A percentile compares a stretch with the other conserved stretches of the same genome.
Evolutionary conservation across 2,329 filamentous ascomycete genomes (phyloP).

Genomic region (Penicillium sp.): DNA sequence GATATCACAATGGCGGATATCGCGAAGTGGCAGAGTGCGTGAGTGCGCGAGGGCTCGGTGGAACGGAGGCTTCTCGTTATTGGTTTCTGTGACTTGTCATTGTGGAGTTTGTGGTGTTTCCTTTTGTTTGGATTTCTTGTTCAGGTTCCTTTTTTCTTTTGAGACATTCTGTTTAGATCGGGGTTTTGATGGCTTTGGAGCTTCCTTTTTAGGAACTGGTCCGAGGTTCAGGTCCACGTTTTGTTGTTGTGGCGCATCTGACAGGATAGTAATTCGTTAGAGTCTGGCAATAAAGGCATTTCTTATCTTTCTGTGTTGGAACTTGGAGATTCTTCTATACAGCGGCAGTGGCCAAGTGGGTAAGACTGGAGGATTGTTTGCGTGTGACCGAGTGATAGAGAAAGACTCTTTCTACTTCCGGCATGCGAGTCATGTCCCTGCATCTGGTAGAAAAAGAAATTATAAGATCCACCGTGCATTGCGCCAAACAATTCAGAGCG

Average conservation of each 20-base stretch:
- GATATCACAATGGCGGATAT: constrained; percentile 36
- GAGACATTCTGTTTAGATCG: neutral
- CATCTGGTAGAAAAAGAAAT: constrained; percentile 8
- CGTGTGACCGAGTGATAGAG: constrained; percentile 12
- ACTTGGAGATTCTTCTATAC: neutral
- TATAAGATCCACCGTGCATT: neutral
- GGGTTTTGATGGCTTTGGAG: neutral
- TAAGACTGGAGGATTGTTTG: neutral
- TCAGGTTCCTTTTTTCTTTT: constrained; percentile 1
- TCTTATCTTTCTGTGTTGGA: neutral
- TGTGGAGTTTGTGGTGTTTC: constrained; percentile 12
- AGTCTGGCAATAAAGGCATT: neutral
- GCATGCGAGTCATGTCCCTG: neutral
- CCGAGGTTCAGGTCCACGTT: neutral
- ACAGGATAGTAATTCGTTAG: neutral
- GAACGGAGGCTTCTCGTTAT: neutral
- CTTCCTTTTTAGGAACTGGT: neutral
- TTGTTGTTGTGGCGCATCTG: neutral
- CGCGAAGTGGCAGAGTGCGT: constrained; percentile 31
- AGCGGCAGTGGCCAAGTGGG: neutral
- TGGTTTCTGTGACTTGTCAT: constrained; percentile 2
- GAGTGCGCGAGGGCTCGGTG: constrained; percentile 4
- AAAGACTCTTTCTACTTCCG: neutral
- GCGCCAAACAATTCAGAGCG: neutral
- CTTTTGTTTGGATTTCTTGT: constrained; percentile 1